Evolutionary conservation across 148 eudicot genomes (phyloP).

Genomic region (Chenopodium suecicum): DNA sequence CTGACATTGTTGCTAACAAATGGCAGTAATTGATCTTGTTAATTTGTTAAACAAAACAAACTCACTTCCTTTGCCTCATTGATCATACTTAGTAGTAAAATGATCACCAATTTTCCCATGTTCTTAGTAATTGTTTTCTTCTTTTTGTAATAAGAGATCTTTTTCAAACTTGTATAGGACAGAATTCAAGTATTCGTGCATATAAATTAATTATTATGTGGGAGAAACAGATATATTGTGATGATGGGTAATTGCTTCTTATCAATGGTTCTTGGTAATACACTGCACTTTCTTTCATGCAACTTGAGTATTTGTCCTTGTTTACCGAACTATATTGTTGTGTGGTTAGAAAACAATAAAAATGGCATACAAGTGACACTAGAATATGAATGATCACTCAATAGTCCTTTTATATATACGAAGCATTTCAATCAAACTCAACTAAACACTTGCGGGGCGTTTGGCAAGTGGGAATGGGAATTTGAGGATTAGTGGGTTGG

Average conservation of each 20-base stretch:
- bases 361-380: too few species aligned
- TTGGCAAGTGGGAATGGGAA: too few species aligned
- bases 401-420: too few species aligned
- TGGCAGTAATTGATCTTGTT: conserved; percentile 50
- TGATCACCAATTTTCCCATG: conserved; percentile 25
- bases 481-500: too few species aligned
- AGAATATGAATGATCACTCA: too few species aligned
- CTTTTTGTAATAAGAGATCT: conserved; percentile 21
- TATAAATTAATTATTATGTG: conserved; percentile 9
- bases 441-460: too few species aligned
- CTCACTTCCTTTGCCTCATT: conserved; percentile 3
- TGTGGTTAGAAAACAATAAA: too few species aligned
- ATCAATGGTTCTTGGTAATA: not conserved
- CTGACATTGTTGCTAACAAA: conserved; percentile 81
- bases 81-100: conserved; percentile 19
- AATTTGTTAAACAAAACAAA: not conserved
- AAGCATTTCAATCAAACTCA: too few species aligned
- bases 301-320: too few species aligned
- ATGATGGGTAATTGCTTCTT: not conserved
- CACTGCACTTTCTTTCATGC: not conserved
- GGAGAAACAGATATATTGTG: not conserved
- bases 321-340: too few species aligned
- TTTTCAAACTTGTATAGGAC: conserved; percentile 23
- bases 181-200: conserved; percentile 8
- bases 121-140: conserved; percentile 17